phyloP scores from a whole-genome alignment of 768 basidiomycete genomes.

The Lentinula lateritia region DNA sequence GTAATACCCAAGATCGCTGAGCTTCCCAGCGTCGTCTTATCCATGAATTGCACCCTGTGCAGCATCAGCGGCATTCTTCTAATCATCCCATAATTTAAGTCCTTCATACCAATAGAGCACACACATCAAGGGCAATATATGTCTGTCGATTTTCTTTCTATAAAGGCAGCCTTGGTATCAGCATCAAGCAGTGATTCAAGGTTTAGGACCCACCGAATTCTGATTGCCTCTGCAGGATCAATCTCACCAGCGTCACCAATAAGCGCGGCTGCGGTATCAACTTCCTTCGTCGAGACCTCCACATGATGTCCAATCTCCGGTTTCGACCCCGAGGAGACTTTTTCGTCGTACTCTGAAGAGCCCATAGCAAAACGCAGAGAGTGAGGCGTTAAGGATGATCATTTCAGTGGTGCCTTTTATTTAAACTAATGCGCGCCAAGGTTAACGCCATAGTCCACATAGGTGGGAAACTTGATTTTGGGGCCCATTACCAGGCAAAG shows the following conservation, averaged over 20 bases:
- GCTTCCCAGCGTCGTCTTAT: constrained; percentile 45
- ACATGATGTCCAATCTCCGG: constrained; percentile 17
- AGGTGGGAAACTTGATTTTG: background rate
- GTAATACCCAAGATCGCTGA: constrained; percentile 45
- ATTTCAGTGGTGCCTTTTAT: background rate
- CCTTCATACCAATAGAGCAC: constrained; percentile 30
- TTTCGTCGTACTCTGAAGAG: constrained; percentile 18
- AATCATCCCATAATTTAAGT: background rate
- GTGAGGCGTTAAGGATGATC: background rate
- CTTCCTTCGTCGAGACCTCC: constrained; percentile 34
- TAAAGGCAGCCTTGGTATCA: background rate
- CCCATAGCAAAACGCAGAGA: background rate
- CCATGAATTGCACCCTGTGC: constrained; percentile 47
- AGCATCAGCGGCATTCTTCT: constrained; percentile 1
- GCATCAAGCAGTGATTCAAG: background rate
- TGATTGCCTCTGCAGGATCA: constrained; percentile 29
- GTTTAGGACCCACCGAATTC: constrained; percentile 27
- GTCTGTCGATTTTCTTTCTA: constrained; percentile 41
- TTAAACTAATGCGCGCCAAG: background rate
- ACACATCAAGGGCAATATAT: constrained; percentile 50
- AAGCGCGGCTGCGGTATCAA: constrained; percentile 42
- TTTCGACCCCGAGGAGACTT: constrained; percentile 4
- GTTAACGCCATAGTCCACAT: background rate
- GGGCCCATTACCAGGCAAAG: background rate
- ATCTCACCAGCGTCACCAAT: constrained; percentile 26